Evolutionary conservation across 805 yeast genomes (phyloP), one percentile per base, ranked within the genome.

Genomic region (Blastobotrys parvus): DNA sequence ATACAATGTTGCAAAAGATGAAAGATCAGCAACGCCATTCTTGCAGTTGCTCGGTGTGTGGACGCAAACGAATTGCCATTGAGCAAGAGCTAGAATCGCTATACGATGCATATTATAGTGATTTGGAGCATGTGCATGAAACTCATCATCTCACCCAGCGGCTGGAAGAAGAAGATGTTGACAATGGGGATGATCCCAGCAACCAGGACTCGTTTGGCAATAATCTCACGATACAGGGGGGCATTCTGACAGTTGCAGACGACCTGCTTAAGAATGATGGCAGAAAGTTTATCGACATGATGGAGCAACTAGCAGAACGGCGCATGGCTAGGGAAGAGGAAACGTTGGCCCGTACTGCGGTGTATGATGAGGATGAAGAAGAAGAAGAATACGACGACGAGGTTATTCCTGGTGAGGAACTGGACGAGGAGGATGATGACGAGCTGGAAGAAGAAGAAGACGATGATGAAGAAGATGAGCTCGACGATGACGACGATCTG

Each of bases 41-140:
- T 21, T 88, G 95, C 59, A 71, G 76, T 45, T 89, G 96, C 58
- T 66, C 78, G 3, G 77, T 77, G 16, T 89, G 96, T 64, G 90
- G 89, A 2, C 73, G 84, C 37, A 80, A 82, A 51, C 77, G 80
- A 54, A 62, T 68, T 40, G 77, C 85, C 13, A 74, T 86, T 49
- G 92, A 83, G 56, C 78, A 76, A 51, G 94, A 85, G 58, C 70
- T 88, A 54, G 87, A 80, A 53, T 74, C 74, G 43, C 72, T 85
- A 4, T 86, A 83, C 57, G 81, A 81, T 48, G 75, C 77, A 15
- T 78, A 80, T 54, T 80, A 78, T 48, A 78, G 74, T 31, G 75
- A 67, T 40, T 68, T 71, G 32, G 70, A 65, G 46, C 3, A 18
- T 22, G 42, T 35, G 15, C 31, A 38, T 18, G 43, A 42, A 15